Base-by-base conservation (phyloP, 352 stramenopile species). In the Pilasporangium apinafurcum region DNA sequence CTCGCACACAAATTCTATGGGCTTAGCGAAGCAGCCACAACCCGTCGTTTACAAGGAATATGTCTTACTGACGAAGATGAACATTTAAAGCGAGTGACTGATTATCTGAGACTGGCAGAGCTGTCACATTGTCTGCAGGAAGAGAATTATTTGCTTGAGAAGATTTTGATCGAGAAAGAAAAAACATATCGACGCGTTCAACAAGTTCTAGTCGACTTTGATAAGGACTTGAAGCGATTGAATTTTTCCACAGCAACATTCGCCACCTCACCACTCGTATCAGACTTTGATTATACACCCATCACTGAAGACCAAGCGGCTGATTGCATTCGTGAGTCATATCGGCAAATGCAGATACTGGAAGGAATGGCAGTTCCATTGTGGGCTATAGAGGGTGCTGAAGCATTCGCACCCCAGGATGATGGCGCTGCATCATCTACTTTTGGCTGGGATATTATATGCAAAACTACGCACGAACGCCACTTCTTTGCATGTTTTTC, bases 81-180 rank as follows among this genome's bases (percentile, higher is more conserved):
- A 39, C 48, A 59, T n/a, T n/a, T n/a, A 21, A 65, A 83, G n/a
- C n/a, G n/a, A n/a, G n/a, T n/a, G n/a, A 58, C 69, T 5, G 54
- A 82, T 30, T 86, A 83, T 48, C 68, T 65, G 10, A 58, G 56
- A 4, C 46, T 83, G 34, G 69, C 73, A 1, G 73, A 81, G 30
- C 35, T 78, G n/a, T 83, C 73, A 13, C 65, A 76, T 33, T 59
- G 53, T 25, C 52, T 86, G 13, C 74, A 83, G 52, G 65, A 80
- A 21, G 69, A 86, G 28, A 82, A 82, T 44, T 86, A 73, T 38
- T 66, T 83, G 65, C 53, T 72, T 34, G 63, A 79, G 42, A 56
- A 37, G 21, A 41, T 51, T 28, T 32, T 59, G 14, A 55, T 37
- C 8, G 51, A 59, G 13, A 49, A 59, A 43, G 48, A 56, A 21